Base-by-base conservation (phyloP, 176 grass and related monocot genomes). In the Areca catechu region DNA sequence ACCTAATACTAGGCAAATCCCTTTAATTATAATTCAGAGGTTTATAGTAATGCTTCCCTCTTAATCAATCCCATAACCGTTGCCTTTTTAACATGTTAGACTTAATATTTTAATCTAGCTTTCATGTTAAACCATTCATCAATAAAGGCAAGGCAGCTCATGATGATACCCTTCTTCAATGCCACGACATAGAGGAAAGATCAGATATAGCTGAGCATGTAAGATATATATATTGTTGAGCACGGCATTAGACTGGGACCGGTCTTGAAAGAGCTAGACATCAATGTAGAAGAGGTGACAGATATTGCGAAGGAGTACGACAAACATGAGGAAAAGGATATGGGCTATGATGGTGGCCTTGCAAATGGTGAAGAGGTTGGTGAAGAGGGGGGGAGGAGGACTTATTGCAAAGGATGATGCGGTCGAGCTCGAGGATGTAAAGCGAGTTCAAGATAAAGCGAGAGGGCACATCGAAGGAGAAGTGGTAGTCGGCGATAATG, bases 241-340 rank as follows among this genome's bases (percentile, higher is more conserved):
- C 63, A 90, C 86, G 66, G 86, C 83, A 34, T 96, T 86, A 7
- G 92, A 96, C 58, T 90, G 92, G 60, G 80, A n/a, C 80, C 88
- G 92, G 65, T 96, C 83, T 56, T 81, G 80, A 65, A 96, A 90
- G 66, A 96, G 92, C 77, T 90, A 87, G 15, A 84, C 86, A 57
- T 96, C 92, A 25, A 83, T 96, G 83, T 96, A 96, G 86, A 90
- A 90, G 68, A 96, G 92, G 71, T 96, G 86, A 49, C 92, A 69
- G 68, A 96, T 96, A 47, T 79, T 83, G 61, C 77, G 81, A 55
- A 78, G 80, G 52, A 96, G 92, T 30, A 96, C 92, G 66, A 77
- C 86, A 63, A 90, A 83, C 61, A 96, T 73, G 56, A 96, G 86
- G 59, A 86, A 96, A 70, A 96, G 80, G n/a, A 96, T 83, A 55